These are phyloP conservation scores for Neurospora sp. DNA, from an alignment of 495 filamentous ascomycete genomes.

Conservation along the genomic window DNA sequence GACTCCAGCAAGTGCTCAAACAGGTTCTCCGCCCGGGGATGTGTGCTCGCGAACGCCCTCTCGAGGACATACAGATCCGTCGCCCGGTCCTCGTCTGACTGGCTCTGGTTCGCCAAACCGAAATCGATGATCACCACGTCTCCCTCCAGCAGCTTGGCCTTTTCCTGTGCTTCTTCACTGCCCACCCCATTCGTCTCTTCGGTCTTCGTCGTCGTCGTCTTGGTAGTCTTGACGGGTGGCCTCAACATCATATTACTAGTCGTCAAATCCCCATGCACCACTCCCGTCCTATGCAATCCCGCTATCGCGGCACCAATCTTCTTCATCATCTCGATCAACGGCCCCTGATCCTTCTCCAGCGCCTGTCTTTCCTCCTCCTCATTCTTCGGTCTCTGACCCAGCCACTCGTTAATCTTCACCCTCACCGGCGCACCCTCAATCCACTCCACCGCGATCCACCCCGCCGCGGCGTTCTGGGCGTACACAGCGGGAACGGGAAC, in stretches of 20 bases:
- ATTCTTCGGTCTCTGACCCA: conserved; percentile 33
- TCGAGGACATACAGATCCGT: conserved; percentile 97
- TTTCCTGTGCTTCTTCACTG: conserved; percentile 6
- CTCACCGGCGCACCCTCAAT: conserved; percentile 63
- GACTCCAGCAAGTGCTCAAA: conserved; percentile 55
- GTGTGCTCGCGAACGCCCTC: conserved; percentile 89
- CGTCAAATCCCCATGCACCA: conserved; percentile 92
- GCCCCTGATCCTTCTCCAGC: conserved; percentile 20
- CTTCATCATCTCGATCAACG: conserved; percentile 49
- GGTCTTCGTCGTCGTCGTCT: neutral
- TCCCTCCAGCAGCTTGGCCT: conserved; percentile 39
- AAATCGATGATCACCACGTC: conserved; percentile 93
- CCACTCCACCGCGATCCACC: conserved; percentile 90
- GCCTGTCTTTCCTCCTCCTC: conserved; percentile 30
- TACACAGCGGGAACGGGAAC: conserved; percentile 70
- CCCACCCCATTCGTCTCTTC: conserved; percentile 7
- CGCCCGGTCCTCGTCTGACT: conserved; percentile 85
- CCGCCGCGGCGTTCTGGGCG: conserved; percentile 59
- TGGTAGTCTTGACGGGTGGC: conserved; percentile 8
- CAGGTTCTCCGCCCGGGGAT: conserved; percentile 72
- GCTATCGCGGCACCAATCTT: conserved; percentile 68
- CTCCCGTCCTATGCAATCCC: conserved; percentile 67
- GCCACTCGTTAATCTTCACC: conserved; percentile 55
- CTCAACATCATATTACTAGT: conserved; percentile 94
- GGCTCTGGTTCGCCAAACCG: conserved; percentile 72